These are phyloP conservation scores for Biancaea sappan DNA, from an alignment of 306 rosid genomes.

Conservation along the genomic window DNA sequence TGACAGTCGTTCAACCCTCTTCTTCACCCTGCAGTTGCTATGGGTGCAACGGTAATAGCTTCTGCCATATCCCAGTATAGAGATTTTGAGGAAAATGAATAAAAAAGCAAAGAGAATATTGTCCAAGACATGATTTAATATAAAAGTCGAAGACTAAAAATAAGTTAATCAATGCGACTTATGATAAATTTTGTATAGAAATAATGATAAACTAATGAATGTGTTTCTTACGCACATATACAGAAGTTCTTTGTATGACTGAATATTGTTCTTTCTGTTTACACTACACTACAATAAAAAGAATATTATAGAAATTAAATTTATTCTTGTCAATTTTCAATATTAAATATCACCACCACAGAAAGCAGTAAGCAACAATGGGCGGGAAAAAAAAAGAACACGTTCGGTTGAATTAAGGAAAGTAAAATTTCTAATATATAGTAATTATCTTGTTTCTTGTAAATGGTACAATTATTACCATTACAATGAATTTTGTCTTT, in stretches of 20 bases:
- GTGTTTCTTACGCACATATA: neutral
- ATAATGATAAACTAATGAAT: too few species aligned
- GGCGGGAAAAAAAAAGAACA: too few species aligned
- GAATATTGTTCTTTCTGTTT: neutral
- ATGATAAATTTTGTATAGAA: too few species aligned
- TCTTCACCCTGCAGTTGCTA: constrained; percentile 91
- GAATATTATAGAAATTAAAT: neutral
- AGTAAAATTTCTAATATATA: neutral
- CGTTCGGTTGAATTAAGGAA: too few species aligned
- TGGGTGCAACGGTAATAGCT: constrained; percentile 97
- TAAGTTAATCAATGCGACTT: too few species aligned
- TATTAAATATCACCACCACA: neutral
- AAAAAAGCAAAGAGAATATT: neutral
- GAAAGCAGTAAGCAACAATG: neutral
- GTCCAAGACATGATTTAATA: neutral
- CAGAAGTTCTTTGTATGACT: neutral
- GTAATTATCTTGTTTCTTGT: too few species aligned
- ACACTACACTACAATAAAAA: neutral
- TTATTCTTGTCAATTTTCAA: neutral
- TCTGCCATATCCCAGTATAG: constrained; percentile 45
- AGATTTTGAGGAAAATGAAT: neutral
- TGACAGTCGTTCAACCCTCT: constrained; percentile 90
- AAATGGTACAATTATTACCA: neutral
- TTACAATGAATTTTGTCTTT: neutral
- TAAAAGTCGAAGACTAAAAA: too few species aligned